phyloP scores from a whole-genome alignment of 2,329 filamentous ascomycete species.

The Curvularia spicifera region DNA sequence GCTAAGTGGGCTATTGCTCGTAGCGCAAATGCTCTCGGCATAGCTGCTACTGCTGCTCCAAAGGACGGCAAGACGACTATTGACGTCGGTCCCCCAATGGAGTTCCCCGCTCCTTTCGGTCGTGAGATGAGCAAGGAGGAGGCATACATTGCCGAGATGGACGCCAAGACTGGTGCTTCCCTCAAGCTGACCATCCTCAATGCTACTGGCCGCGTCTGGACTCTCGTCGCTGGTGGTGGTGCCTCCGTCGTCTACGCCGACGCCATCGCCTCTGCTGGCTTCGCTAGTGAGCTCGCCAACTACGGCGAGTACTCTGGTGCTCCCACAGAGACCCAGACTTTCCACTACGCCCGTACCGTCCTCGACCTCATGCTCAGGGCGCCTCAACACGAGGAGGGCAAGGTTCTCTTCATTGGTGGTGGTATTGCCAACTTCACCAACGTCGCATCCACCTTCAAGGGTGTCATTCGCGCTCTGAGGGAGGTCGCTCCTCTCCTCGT shows the following conservation, averaged over 20 bases:
- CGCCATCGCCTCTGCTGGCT: slow-evolving; percentile 94
- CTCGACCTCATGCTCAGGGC: slow-evolving; percentile 97
- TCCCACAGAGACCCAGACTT: slow-evolving; percentile 97
- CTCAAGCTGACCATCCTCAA: slow-evolving; percentile 98
- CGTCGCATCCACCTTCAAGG: slow-evolving; percentile 99
- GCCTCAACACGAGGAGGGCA: slow-evolving; percentile 83
- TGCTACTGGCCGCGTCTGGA: slow-evolving; percentile 91
- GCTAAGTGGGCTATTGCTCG: slow-evolving; percentile 98
- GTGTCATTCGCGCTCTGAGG: slow-evolving; percentile 93
- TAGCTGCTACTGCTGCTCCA: slow-evolving; percentile 63
- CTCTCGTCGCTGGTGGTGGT: slow-evolving; percentile 97
- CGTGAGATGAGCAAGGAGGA: slow-evolving; percentile 99
- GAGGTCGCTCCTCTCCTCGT: slow-evolving; percentile 84
- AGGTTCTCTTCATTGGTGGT: slow-evolving; percentile 99
- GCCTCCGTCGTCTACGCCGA: slow-evolving; percentile 99
- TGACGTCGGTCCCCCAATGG: slow-evolving; percentile 96
- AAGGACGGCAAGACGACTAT: slow-evolving; percentile 81
- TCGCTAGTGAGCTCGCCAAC: slow-evolving; percentile 96
- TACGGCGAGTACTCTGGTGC: slow-evolving; percentile 99
- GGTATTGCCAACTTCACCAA: slow-evolving; percentile 99
- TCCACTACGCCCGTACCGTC: slow-evolving; percentile 97
- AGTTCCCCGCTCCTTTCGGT: slow-evolving; percentile 98
- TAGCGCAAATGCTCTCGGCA: slow-evolving; percentile 84
- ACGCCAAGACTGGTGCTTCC: slow-evolving; percentile 98
- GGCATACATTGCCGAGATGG: slow-evolving; percentile 97